Conservation (phyloP, 2,329 filamentous ascomycete species). For the Emergomyces pasteurianus region DNA sequence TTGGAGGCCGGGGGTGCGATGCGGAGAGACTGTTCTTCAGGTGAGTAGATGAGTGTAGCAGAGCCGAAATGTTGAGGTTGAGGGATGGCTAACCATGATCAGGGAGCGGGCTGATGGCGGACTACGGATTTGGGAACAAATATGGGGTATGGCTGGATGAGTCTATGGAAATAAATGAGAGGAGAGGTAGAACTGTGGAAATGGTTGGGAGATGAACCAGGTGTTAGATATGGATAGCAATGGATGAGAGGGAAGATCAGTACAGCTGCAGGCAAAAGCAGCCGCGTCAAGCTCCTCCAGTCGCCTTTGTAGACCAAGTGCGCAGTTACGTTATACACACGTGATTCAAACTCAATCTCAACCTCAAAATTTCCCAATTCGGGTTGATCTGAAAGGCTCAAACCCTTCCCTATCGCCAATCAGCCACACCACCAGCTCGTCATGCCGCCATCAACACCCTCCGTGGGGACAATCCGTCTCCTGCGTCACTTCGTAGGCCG, state of each 20-base stretch:
- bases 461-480: slow-evolving; percentile 22
- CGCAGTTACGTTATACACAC: slow-evolving; percentile 17
- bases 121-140: not conserved
- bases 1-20: slow-evolving; percentile 64
- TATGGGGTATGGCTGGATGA: not conserved
- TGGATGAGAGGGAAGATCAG: not conserved
- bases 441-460: slow-evolving; percentile 21
- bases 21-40: slow-evolving; percentile 61
- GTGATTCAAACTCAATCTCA: slow-evolving; percentile 9
- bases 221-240: not conserved
- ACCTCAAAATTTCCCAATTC: slow-evolving; percentile 4
- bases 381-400: not conserved
- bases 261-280: slow-evolving; percentile 10
- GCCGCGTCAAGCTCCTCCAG: slow-evolving; percentile 29
- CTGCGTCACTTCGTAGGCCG: slow-evolving; percentile 19
- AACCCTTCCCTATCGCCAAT: not conserved
- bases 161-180: not conserved
- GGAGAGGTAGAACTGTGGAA: not conserved
- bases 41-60: not conserved
- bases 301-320: slow-evolving; percentile 13
- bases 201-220: not conserved
- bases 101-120: not conserved
- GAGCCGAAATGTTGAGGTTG: not conserved
- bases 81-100: slow-evolving; percentile 6
- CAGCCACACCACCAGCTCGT: slow-evolving; percentile 1